Evolutionary conservation across 345 rosid species (phyloP), one percentile per base, ranked within the genome.

Genomic region (Brassica nigra): DNA sequence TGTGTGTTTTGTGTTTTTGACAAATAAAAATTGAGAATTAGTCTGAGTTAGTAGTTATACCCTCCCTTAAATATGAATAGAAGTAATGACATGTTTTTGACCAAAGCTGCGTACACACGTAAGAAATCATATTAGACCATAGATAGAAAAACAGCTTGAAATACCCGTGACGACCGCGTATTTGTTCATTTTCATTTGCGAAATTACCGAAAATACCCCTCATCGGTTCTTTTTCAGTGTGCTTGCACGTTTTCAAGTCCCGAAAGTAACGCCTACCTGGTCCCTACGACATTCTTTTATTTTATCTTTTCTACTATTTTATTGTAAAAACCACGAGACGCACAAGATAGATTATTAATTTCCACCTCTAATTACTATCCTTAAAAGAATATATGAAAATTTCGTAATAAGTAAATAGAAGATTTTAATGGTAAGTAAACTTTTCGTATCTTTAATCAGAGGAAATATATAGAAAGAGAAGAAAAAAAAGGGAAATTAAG

Each of bases 91-190:
- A 44, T 34, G 3, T 10, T 63, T 27, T 63, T 34, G 47, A 78
- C 66, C 71, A 63, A 62, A 0, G 75, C 23, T 20, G 68, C 69
- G 75, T 69, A 34, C 68, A 59, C 80, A 64, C 76, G 76, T 61
- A 23, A 18, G 62, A 57, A 8, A 18, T 57, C 27, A 57, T 57
- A 57, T 57, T 8, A 9, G 11, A 18, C 62, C 30, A 58, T 20
- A 20, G 28, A 57, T 58, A 8, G 62, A 20, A 2, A 23, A 37
- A 18, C 10, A 18, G 30, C 62, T 57, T 57, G 14, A 20, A 57
- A 57, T 75, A 74, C 73, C 61, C 31, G n/a, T 15, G 58, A 54
- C n/a, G 73, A 42, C 75, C 80, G 70, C 54, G 75, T 77, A 69
- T 54, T 15, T 54, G 33, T 59, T 76, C 49, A 20, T 42, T 28